These are phyloP conservation scores for Acanthochlamys bracteata DNA, from an alignment of 106 monocot genomes.

Conservation along the genomic window DNA sequence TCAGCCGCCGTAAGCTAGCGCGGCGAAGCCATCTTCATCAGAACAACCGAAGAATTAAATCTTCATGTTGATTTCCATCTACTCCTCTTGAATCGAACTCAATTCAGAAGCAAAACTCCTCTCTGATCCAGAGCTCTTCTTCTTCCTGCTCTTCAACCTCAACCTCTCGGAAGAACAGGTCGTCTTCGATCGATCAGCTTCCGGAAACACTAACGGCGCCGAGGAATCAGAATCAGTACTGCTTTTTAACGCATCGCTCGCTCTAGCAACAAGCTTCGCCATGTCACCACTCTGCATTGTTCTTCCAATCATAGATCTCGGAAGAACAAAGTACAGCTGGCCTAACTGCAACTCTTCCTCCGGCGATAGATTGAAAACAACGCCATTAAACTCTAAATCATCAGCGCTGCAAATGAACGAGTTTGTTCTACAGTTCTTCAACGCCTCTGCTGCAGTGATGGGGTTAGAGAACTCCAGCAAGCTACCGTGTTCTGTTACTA, in stretches of 20 bases:
- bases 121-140: too few species aligned
- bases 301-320: slow-evolving; percentile 19
- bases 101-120: too few species aligned
- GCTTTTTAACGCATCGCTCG: slow-evolving; percentile 20
- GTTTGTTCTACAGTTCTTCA: slow-evolving; percentile 6
- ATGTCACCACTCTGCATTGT: slow-evolving; percentile 24
- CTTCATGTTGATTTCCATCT: too few species aligned
- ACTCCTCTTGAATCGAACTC: too few species aligned
- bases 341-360: slow-evolving; percentile 32
- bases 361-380: slow-evolving; percentile 10
- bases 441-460: slow-evolving; percentile 14
- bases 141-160: too few species aligned
- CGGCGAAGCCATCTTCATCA: too few species aligned
- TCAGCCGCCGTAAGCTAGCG: too few species aligned
- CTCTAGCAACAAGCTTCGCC: slow-evolving; percentile 27
- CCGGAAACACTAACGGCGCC: slow-evolving; percentile 27
- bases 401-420: slow-evolving; percentile 45
- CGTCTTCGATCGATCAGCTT: background rate
- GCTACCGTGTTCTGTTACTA: slow-evolving; percentile 9
- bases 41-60: too few species aligned
- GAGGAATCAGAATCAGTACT: background rate
- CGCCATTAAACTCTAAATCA: slow-evolving; percentile 29
- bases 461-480: slow-evolving; percentile 25
- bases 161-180: background rate
- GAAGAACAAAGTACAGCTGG: slow-evolving; percentile 46